These are phyloP conservation scores for Sideroxylon spinosum DNA, from an alignment of 179 eudicot species.

Conservation along the genomic window DNA sequence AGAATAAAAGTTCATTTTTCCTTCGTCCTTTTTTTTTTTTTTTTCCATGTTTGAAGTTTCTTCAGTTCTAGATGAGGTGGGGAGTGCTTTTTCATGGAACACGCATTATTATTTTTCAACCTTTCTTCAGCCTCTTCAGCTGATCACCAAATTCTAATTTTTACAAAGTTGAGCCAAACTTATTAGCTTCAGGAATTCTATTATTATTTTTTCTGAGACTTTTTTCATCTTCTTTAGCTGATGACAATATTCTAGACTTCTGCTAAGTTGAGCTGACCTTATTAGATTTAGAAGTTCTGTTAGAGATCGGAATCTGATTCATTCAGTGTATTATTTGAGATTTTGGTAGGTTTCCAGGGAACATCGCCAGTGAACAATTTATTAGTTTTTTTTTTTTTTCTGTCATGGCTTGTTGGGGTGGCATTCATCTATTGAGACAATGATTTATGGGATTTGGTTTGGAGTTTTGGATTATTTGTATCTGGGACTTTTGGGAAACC, in stretches of 20 bases:
- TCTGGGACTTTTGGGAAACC: constrained; percentile 15
- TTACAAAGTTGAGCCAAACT: not conserved
- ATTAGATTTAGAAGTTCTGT: not conserved
- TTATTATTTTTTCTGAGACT: not conserved
- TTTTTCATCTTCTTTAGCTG: not conserved
- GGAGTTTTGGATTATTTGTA: constrained; percentile 6
- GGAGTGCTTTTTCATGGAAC: not conserved
- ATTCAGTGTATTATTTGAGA: not conserved
- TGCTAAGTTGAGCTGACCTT: not conserved
- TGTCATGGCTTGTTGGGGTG: no score
- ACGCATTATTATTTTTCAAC: not conserved
- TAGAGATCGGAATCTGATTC: not conserved
- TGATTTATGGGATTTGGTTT: constrained; percentile 14
- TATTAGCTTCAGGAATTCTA: not conserved
- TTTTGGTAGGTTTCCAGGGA: constrained; percentile 10
- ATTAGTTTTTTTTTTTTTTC: not conserved
- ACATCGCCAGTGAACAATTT: not conserved
- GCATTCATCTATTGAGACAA: constrained; percentile 1
- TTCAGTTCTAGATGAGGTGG: not conserved
- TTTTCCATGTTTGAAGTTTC: not conserved
- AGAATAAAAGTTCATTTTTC: no score
- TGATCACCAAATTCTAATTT: not conserved
- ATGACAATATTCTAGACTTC: not conserved
- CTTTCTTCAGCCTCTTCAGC: not conserved
- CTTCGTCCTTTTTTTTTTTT: no score